These are phyloP conservation scores for Nitzschia sp. DNA, from an alignment of 108 stramenopile species.

Conservation along the genomic window DNA sequence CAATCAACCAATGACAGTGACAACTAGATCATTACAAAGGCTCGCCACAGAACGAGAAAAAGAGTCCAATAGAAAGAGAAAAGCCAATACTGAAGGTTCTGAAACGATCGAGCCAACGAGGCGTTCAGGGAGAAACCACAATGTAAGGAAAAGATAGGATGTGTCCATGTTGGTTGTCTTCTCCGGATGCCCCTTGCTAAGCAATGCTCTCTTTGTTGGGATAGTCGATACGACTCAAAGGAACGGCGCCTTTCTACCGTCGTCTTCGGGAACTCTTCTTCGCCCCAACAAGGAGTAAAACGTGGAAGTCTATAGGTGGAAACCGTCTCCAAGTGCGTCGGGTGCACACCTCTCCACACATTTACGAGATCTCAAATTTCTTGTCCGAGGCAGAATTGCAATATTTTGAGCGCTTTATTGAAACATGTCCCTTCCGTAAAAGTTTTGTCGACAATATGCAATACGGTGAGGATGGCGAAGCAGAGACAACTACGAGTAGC, in stretches of 20 bases:
- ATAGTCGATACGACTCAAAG: conserved; percentile 12
- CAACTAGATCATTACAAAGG: too few relatives aligned
- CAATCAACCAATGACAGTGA: too few relatives aligned
- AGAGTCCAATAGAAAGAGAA: conserved; percentile 1
- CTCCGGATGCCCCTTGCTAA: too few relatives aligned
- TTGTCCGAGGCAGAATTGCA: conserved; percentile 53
- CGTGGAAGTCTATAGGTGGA: conserved; percentile 2
- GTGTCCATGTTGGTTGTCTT: neutral
- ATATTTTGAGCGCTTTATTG: conserved; percentile 35
- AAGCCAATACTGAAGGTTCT: neutral
- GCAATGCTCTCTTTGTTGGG: neutral
- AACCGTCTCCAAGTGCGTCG: conserved; percentile 28
- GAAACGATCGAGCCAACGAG: conserved; percentile 1
- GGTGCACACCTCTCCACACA: conserved; percentile 34
- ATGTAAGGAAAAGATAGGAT: conserved; percentile 12
- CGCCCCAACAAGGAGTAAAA: neutral
- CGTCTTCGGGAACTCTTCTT: conserved; percentile 30
- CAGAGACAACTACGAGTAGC: neutral
- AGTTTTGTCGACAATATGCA: conserved; percentile 54
- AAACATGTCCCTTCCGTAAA: conserved; percentile 35
- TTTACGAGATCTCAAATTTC: conserved; percentile 69
- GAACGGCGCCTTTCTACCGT: conserved; percentile 19
- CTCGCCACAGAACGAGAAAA: neutral
- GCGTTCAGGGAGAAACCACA: conserved; percentile 20
- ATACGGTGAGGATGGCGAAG: neutral